Evolutionary conservation across 2,329 filamentous ascomycete species (phyloP), one percentile per base, ranked within the genome.

Genomic region (Pochonia chlamydosporia): DNA sequence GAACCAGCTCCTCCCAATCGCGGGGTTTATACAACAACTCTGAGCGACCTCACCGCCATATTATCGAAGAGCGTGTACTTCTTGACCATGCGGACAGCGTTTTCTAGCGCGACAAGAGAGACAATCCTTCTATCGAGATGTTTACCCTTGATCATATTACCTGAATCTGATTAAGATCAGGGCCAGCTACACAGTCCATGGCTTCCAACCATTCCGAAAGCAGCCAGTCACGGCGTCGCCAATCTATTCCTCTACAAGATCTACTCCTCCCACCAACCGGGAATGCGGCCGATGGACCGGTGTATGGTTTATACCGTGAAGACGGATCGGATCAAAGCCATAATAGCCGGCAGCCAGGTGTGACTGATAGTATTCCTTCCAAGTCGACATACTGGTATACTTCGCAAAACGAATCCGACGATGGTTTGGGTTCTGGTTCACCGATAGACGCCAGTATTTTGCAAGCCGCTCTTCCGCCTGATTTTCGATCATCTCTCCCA

Each of bases 231-330:
- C 58, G 56, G 48, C 59, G 55, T 45, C 55, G 54, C 36, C 61
- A 55, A 59, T 84, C 84, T 52, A 91, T 93, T 68, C 86, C 85
- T 50, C 72, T 92, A 49, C 83, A 83, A 64, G 79, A 84, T 56
- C 71, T 87, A 30, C 61, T 64, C 46, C 52, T 54, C 26, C 45
- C 56, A 11, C 49, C 53, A 24, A 49, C 49, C 26, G 49, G 52
- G 24, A 7, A 30, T 18, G 9, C 14, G 23, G 5, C 36, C 3
- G 30, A 21, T 25, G 33, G 28, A 30, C 41, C 24, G 23, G 23
- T 16, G 24, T 23, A 20, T 20, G 18, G 28, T 14, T 18, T 16
- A 5, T 13, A 21, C 35, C n/a, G 23, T 20, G 39, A 26, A 9
- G 16, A 4, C 13, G 23, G 36, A n/a, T 31, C 40, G 14, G 23